Base-by-base conservation (phyloP, 306 rosid genomes). In the Cucurbita moschata region DNA sequence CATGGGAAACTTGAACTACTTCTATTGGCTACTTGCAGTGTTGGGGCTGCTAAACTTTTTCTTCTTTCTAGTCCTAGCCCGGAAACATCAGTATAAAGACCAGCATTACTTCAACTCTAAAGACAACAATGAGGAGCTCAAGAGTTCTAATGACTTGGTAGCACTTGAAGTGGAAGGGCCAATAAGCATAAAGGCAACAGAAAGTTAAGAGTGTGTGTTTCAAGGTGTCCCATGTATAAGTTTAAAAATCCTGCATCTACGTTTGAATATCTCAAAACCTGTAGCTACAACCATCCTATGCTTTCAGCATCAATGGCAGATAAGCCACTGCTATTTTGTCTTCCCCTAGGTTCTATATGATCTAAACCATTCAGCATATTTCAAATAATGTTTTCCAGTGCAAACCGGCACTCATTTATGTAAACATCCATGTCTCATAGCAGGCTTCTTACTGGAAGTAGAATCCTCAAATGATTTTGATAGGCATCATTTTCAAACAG, bases 21-120 rank as follows among this genome's bases (percentile, higher is more conserved):
- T 94, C 77, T 91, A 89, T 67, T 88, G 89, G 88, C 72, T 91
- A 66, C 91, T 94, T 4, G 97, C 96, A 16, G 82, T 82, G 77
- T 75, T 94, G 26, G 96, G 92, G 49, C 64, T 52, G 53, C 39
- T 89, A 56, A 94, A 94, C 72, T 84, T 91, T 62, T 23, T 84
- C 7, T 73, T 81, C 65, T 94, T 91, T 83, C 78, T 94, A 57
- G 77, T 84, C 72, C 77, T 94, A 35, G 88, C 97, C 52, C 83
- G 4, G 72, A 84, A 83, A 77, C 97, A 94, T 82, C 91, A 94
- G 71, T 91, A 94, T 77, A 94, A 85, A 84, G 78, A 10, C 52
- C 88, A 85, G 66, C 85, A 76, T 66, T 75, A 40, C 64, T 52
- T 57, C 9, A 70, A 38, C 77, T 75, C 55, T 10, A 62, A 55